Evolutionary conservation across 805 yeast genomes (phyloP), one percentile per base, ranked within the genome.

Genomic region (Ogataea naganishii): DNA sequence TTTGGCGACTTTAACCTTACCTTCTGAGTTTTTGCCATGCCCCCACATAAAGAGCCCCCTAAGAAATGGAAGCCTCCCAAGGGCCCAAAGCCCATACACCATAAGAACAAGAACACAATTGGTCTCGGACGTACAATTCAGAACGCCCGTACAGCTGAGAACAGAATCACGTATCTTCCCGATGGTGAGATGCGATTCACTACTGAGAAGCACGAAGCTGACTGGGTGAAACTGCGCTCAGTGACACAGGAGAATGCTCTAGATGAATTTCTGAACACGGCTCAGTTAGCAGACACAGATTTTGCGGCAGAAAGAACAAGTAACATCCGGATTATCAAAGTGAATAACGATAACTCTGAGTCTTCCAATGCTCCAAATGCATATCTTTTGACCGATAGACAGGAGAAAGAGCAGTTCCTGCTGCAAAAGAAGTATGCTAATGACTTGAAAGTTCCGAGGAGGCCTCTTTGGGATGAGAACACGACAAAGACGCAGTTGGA

Each of bases 231-330:
- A 40, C 61, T 92, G 48, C 73, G 92, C 51, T 86, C 96, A 3
- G 94, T 92, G 11, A 92, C 97, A 0, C 97, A 92, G 47, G 97
- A 92, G 53, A 74, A 80, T 43, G 80, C 96, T 1, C 59, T 92
- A 34, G 97, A 92, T 58, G 99, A 92, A 58, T 88, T 92, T 55
- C 69, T 92, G 47, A 80, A 78, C 48, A 89, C 96, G 6, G 99
- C 98, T 1, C 95, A 85, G 54, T 69, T 92, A 35, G 96, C 96
- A 2, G 95, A 86, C 50, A 86, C 89, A 14, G 97, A 92, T 60
- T 92, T 92, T 60, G 77, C 95, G 7, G 96, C 97, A 3, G 96
- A 89, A 42, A 76, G 80, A 48, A 69, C 76, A 34, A 75, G 80
- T 26, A 83, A 80, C 41, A 88, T 92, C 36, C 81, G 80, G 46